Conservation (phyloP, 148 eudicot genomes). For the Simmondsia chinensis region DNA sequence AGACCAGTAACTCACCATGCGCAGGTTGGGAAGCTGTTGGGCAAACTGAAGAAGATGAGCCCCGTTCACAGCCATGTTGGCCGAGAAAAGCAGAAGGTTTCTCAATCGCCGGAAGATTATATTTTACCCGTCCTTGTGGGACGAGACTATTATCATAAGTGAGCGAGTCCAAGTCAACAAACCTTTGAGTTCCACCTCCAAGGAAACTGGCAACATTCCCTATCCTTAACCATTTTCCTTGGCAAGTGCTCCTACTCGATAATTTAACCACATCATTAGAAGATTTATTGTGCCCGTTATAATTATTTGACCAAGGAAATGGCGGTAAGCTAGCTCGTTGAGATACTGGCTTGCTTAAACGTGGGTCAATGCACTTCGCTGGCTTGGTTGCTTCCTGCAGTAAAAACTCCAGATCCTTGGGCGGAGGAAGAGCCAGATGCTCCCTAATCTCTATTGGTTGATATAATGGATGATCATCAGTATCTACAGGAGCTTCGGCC, state of each 20-base stretch:
- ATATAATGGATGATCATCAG: slow-evolving; percentile 25
- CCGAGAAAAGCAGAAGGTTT: slow-evolving; percentile 13
- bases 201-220: slow-evolving; percentile 31
- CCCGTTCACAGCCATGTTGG: slow-evolving; percentile 23
- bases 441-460: slow-evolving; percentile 58
- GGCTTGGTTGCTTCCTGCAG: slow-evolving; percentile 68
- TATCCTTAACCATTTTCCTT: slow-evolving; percentile 82
- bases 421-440: slow-evolving; percentile 62
- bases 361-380: slow-evolving; percentile 46
- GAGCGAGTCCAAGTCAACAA: slow-evolving; percentile 55
- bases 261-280: slow-evolving; percentile 48
- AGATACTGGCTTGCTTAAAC: slow-evolving; percentile 38
- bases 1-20: slow-evolving; percentile 34
- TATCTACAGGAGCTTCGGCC: slow-evolving; percentile 16
- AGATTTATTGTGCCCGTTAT: slow-evolving; percentile 51
- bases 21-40: slow-evolving; percentile 27
- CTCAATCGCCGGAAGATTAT: slow-evolving; percentile 27
- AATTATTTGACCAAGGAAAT: slow-evolving; percentile 77
- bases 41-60: slow-evolving; percentile 21
- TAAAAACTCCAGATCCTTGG: slow-evolving; percentile 67
- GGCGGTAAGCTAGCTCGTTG: slow-evolving; percentile 54
- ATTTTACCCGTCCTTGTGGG: slow-evolving; percentile 36
- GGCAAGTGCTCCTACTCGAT: slow-evolving; percentile 56
- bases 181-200: slow-evolving; percentile 32
- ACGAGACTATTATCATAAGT: slow-evolving; percentile 62